Evolutionary conservation across 2,329 filamentous ascomycete species (phyloP), one percentile per base, ranked within the genome.

Genomic region (Ophiobolus disseminans): DNA sequence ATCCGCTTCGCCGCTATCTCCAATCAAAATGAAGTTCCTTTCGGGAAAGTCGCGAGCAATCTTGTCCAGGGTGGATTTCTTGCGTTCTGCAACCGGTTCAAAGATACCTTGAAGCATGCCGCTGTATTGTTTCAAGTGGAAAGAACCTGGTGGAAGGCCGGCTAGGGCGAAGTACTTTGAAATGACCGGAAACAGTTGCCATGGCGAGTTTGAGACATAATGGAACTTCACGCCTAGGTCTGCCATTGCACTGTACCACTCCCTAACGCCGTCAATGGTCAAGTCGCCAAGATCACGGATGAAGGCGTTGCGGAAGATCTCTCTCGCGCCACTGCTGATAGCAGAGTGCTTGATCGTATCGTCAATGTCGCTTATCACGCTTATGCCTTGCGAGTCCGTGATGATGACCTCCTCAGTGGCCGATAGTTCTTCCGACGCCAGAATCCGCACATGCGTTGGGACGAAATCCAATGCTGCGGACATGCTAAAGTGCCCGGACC

Each of bases 141-240:
- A 89, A 0, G 93, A 97, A 0, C 94, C 95, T 0, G 84, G 84
- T 0, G 94, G 94, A 1, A 99, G 77, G 1, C 89, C 89, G 5
- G 89, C 89, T 31, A 88, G 75, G 57, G 86, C 85, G 71, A 97
- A 96, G 70, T 89, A 99, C 43, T 84, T 90, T 4, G 90, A 88
- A 9, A 99, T 78, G 2, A 97, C 85, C 0, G 94, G 94, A 63
- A 90, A 99, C 5, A 99, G 81, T 70, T 99, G 95, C 95, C 95
- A 99, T 0, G 94, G 94, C 40, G 93, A 96, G 73, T 99, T 99
- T n/a, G 94, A 99, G 57, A 96, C 95, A 72, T 99, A 99, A 69
- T 99, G 95, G 42, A 99, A 82, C 62, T 86, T 85, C 19, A 97
- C 93, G 14, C 92, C 91, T 76, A 93, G 85, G 16, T 86, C 80